Evolutionary conservation across 345 rosid genomes (phyloP), one percentile per base, ranked within the genome.

Genomic region (Gossypium anomalum): DNA sequence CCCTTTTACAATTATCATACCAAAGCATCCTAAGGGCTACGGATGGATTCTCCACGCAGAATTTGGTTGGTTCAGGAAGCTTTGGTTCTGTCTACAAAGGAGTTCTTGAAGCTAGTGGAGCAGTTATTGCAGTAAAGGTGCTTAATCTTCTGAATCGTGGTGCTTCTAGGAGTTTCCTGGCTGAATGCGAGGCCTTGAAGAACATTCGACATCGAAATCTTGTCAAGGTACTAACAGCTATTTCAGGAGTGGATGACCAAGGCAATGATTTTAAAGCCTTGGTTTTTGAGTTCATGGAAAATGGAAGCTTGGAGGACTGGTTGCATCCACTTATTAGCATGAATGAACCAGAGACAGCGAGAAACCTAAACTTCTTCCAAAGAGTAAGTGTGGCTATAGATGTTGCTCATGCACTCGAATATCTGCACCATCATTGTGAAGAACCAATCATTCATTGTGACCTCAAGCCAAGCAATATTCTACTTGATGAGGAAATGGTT

Each of bases 161-260:
- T 70, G 92, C 86, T 34, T 71, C 43, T 4, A 78, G 76, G 77
- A 89, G 88, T 16, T 89, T 85, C 38, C 9, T 84, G 17, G 84
- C 86, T 14, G 89, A 87, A 76, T 85, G 88, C 64, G 70, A 85
- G 73, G 76, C 86, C 0, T 56, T 89, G 23, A 22, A 62, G 59
- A 81, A 52, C 8, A 56, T 82, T 19, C 75, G 82, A 29, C 89
- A 83, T 56, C 69, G 86, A 9, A 85, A 89, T 74, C 87, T 89
- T 16, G 62, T 86, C 53, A 82, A 80, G 66, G 13, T 87, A 43
- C 2, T 86, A 9, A 78, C 88, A 1, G 76, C 14, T 1, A 44
- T 49, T 60, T 73, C 76, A 22, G 34, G 76, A 22, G 41, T 47
- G 1, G 76, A 73, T 22, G n/a, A 57, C 2, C 65, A 73, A 2